These are phyloP conservation scores for Pythium vanterpoolii DNA, from an alignment of 352 stramenopile genomes.

Conservation along the genomic window DNA sequence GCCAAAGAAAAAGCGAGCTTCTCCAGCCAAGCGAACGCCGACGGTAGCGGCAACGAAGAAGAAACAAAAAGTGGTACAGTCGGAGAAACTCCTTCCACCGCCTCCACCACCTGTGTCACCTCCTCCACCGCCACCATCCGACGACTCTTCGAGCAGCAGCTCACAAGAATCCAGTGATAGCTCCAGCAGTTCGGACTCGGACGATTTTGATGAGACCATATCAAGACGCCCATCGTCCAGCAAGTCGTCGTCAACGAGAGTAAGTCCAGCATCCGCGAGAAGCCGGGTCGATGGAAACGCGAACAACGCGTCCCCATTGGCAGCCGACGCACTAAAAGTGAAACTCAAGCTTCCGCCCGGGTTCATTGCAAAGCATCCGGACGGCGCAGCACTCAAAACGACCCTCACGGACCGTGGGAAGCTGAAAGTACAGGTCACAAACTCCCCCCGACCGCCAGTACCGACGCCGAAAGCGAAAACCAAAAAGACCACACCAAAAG, in stretches of 20 bases:
- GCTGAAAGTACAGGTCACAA: slow-evolving; percentile 41
- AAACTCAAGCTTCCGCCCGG: slow-evolving; percentile 27
- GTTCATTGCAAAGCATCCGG: slow-evolving; percentile 27
- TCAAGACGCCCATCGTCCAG: slow-evolving; percentile 14
- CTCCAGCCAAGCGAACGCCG: slow-evolving; percentile 17
- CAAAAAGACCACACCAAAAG: slow-evolving; percentile 13
- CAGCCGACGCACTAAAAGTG: slow-evolving; percentile 22
- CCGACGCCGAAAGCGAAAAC: slow-evolving; percentile 24
- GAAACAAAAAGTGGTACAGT: slow-evolving; percentile 11
- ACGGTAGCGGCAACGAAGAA: slow-evolving; percentile 6
- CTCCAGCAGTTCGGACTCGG: slow-evolving; percentile 29
- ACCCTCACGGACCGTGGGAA: slow-evolving; percentile 24
- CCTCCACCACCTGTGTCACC: slow-evolving; percentile 19
- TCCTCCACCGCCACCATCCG: slow-evolving; percentile 15
- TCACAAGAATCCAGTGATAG: slow-evolving; percentile 21
- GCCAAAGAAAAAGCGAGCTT: slow-evolving; percentile 27
- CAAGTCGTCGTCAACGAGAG: slow-evolving; percentile 11
- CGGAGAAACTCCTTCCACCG: neutral
- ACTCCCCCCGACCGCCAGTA: slow-evolving; percentile 32
- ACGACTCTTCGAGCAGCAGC: slow-evolving; percentile 26
- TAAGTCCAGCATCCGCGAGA: slow-evolving; percentile 11
- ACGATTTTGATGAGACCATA: slow-evolving; percentile 15
- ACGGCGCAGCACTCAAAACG: slow-evolving; percentile 15
- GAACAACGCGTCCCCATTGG: slow-evolving; percentile 7
- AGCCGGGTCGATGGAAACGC: slow-evolving; percentile 17